phyloP scores from a whole-genome alignment of 345 rosid genomes.

The Fremontodendron californicum region DNA sequence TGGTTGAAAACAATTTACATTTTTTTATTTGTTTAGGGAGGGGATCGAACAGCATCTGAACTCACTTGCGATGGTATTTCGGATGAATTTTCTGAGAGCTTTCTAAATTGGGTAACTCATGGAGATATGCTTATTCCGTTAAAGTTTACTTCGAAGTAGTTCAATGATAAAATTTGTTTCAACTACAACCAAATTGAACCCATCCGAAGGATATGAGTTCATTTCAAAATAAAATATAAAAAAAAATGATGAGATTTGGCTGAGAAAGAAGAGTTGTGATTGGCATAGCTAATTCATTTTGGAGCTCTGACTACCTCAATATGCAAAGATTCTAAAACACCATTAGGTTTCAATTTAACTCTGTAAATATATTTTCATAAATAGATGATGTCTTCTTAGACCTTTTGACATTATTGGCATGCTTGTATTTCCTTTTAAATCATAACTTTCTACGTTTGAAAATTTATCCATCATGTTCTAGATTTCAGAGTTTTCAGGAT shows the following conservation, averaged over 20 bases:
- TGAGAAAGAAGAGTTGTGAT: constrained; percentile 2
- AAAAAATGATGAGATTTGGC: not conserved
- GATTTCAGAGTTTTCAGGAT: not conserved
- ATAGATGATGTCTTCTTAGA: not conserved
- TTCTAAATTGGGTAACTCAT: constrained; percentile 58
- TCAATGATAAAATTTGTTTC: constrained; percentile 1
- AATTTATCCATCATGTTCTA: not conserved
- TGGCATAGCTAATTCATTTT: constrained; percentile 17
- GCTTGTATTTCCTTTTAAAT: not conserved
- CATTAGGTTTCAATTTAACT: not conserved
- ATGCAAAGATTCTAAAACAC: not conserved
- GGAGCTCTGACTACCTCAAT: constrained; percentile 1
- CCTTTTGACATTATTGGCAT: not conserved
- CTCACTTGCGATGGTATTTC: constrained; percentile 6
- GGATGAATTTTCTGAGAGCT: constrained; percentile 43
- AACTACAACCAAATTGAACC: constrained; percentile 20
- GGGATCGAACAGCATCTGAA: constrained; percentile 24
- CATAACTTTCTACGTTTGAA: not conserved
- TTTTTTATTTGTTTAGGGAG: constrained; percentile 33
- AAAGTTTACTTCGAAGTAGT: constrained; percentile 7
- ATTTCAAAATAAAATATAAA: not conserved
- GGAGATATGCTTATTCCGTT: constrained; percentile 42
- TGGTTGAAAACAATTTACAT: not conserved
- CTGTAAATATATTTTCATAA: constrained; percentile 30
- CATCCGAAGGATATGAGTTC: constrained; percentile 57